Evolutionary conservation across 2,329 filamentous ascomycete species (phyloP), one percentile per base, ranked within the genome.

Genomic region (Madurella mycetomatis): DNA sequence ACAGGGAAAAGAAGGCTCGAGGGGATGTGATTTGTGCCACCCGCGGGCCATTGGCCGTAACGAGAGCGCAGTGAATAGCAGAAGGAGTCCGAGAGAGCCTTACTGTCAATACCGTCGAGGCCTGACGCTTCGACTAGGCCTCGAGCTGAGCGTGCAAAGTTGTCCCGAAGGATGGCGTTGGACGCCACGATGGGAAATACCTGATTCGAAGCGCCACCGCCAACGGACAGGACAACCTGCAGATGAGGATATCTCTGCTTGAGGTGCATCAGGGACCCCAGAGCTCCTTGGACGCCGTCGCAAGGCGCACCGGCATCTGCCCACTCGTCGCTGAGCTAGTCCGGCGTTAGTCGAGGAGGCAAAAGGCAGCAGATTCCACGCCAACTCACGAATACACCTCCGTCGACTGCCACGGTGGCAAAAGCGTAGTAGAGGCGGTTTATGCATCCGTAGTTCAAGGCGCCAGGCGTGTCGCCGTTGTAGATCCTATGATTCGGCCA

Each of bases 361-460:
- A 9, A 3, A 2, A 13, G 12, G 17, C 2, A 8, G 16, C 15
- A 31, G 2, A 25, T 18, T 9, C 2, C n/a, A 8, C 12, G 17
- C 12, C 15, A 2, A 77, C 82, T 74, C 72, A 92, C 88, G 76
- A 88, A 87, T 58, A 92, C 83, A 50, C 81, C 82, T 47, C 89
- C 88, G 67, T 91, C 86, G 48, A 79, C 72, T 59, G 83, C 82
- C 42, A 92, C 81, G 71, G 81, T 87, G 55, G 88, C 88, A 79
- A 89, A 92, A 12, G 88, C 87, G 67, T 92, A 92, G 70, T 91
- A 92, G 25, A 92, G 83, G 66, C 90, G 86, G 61, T 86, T 91
- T 64, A 92, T 84, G 64, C 86, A 88, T 60, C 82, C 82, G 68
- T 90, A 83, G 67, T 88, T 88, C 65, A 92, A 74, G 52, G 83